These are phyloP conservation scores for Ustilago xerochloae DNA, from an alignment of 1,284 basidiomycete genomes.

Conservation along the genomic window DNA sequence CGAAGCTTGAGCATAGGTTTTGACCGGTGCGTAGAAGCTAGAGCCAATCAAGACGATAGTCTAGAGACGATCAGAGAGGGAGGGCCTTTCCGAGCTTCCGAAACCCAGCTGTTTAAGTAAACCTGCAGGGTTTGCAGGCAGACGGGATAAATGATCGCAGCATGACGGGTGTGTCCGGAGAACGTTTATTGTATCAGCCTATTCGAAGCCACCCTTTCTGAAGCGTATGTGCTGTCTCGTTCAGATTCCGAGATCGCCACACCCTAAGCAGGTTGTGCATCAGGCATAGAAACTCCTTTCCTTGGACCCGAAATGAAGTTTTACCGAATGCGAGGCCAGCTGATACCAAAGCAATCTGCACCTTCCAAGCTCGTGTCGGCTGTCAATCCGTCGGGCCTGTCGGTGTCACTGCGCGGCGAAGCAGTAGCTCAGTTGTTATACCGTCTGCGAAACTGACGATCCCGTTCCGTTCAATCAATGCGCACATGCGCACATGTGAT, in stretches of 20 bases:
- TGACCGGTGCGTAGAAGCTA: not conserved
- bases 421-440: too few species aligned
- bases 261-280: not conserved
- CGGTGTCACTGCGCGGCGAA: too few species aligned
- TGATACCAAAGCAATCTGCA: not conserved
- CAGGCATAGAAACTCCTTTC: not conserved
- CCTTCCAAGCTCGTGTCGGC: too few species aligned
- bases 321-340: constrained; percentile 1
- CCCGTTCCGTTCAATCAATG: too few species aligned
- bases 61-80: too few species aligned
- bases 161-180: too few species aligned
- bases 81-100: not conserved
- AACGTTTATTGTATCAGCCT: too few species aligned
- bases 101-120: not conserved
- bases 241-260: not conserved
- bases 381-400: not conserved
- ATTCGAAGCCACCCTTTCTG: too few species aligned
- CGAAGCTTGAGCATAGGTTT: not conserved
- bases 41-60: not conserved
- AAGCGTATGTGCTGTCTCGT: too few species aligned
- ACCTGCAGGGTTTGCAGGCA: not conserved
- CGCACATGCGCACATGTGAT: too few species aligned
- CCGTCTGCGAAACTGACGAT: too few species aligned
- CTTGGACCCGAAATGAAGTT: not conserved
- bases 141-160: too few species aligned